Evolutionary conservation across 108 stramenopile species (phyloP), one percentile per base, ranked within the genome.

Genomic region (Fragilariopsis cylindrus): DNA sequence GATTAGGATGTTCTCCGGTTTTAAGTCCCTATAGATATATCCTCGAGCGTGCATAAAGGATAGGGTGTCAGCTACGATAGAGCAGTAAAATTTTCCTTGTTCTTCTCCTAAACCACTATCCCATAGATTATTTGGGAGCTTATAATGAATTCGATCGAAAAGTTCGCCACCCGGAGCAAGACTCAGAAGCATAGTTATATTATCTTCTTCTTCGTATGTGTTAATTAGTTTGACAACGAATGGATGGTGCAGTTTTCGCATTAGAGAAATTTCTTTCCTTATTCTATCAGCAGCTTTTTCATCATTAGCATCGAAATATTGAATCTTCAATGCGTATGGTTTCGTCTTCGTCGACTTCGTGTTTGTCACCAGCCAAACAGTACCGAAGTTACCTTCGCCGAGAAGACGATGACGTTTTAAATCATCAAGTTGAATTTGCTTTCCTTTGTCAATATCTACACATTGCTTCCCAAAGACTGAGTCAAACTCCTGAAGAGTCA

Each of bases 1-100:
- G 39, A 90, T 70, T 47, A 90, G 69, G 62, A 93, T 68, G 70
- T 89, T 89, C 65, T 91, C 90, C 4, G 96, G 96, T 79, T 97
- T 98, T 21, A 98, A 80, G 78, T 97, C 97, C 12, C 97, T 84
- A 79, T 96, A 98, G 50, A 97, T 88, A 50, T 96, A 82, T 60
- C 87, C 81, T 66, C 81, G 77, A 7, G 60, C 50, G 72, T 98
- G 98, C 76, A 98, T 81, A 74, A 92, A 93, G 74, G 94, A 95
- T 47, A 98, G 92, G 39, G 94, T 89, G 30, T 95, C 74, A 42
- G 87, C 84, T 39, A 98, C 82, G 16, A 91, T 86, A 18, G 75
- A 77, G 11, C 77, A 70, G 62, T 91, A 94, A 52, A 94, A 94
- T 11, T 76, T 70, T 18, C 83, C 86, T 48, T 71, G 21, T 13